Evolutionary conservation across 768 basidiomycete genomes (phyloP), one percentile per base, ranked within the genome.

Genomic region (Rubroboletus pulcherrimus): DNA sequence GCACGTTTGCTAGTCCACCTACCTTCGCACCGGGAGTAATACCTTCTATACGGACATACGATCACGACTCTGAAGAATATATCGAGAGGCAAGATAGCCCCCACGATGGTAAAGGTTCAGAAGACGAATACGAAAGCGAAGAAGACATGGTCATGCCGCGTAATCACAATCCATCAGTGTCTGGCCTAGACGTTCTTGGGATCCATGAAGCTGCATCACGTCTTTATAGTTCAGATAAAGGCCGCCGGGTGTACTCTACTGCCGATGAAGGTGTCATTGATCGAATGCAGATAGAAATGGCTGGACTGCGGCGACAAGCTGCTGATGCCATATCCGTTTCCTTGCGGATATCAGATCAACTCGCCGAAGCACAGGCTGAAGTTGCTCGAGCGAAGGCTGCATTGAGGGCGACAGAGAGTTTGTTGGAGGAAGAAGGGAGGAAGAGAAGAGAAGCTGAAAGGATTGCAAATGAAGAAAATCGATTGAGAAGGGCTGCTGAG

Each of bases 261-360:
- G 58, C 72, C 17, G 75, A 80, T 52, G 72, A 75, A 12, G 74
- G 74, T 47, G 68, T 78, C 5, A 71, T 89, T 51, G 85, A 88
- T 53, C 81, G 79, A 42, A 77, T 89, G 73, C 80, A 83, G 63
- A 77, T 79, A 62, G 87, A 91, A 71, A 78, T 89, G 65, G 78
- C 77, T 9, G 78, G 69, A 38, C 73, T 91, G 53, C 81, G 85
- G 45, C 78, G 82, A 52, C 85, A 88, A 66, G 81, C 86, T 17
- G 78, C 85, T 21, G 85, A 89, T 58, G 85, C 87, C 7, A 78
- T 85, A 53, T 82, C 82, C 6, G 77, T 83, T 30, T 86, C 86
- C 3, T 70, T 84, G 51, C 77, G 81, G 54, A 76, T 91, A 57
- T 80, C 87, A 17, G 86, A 87, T 64, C 84, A 89, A 63, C 76